Evolutionary conservation across 2,329 filamentous ascomycete species (phyloP).

Genomic region (Paecilomyces dactylethromorphus): DNA sequence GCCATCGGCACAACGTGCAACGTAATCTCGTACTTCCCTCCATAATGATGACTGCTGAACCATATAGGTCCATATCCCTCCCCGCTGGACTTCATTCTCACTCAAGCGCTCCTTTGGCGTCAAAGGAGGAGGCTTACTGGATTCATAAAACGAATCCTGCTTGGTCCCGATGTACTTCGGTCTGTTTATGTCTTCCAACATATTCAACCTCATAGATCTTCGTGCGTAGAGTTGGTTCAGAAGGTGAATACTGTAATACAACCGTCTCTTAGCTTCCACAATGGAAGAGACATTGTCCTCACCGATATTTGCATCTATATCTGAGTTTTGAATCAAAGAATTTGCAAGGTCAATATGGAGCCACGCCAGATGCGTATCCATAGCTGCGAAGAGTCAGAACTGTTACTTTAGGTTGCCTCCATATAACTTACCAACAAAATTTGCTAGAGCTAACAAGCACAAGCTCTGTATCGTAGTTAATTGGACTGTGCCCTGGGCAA

Average conservation of each 20-base stretch:
- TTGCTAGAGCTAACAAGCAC: conserved; percentile 14
- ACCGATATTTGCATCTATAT: conserved; percentile 2
- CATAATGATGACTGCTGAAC: conserved; percentile 12
- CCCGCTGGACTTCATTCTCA: background rate
- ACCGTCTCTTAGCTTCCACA: conserved; percentile 4
- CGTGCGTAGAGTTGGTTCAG: conserved; percentile 13
- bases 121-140: conserved; percentile 6
- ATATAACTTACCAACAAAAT: conserved; percentile 10
- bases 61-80: conserved; percentile 15
- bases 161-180: conserved; percentile 11
- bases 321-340: conserved; percentile 3
- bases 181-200: conserved; percentile 16
- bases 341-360: conserved; percentile 7
- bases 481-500: conserved; percentile 10
- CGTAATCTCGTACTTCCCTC: conserved; percentile 11
- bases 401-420: background rate
- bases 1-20: conserved; percentile 9
- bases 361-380: conserved; percentile 6
- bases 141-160: conserved; percentile 5
- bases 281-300: background rate
- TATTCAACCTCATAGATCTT: conserved; percentile 9
- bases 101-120: conserved; percentile 5
- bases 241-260: conserved; percentile 12
- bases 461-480: conserved; percentile 15
- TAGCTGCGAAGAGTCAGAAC: background rate